Evolutionary conservation across 805 yeast species (phyloP).

Genomic region (Grigorovia transvaalensis): DNA sequence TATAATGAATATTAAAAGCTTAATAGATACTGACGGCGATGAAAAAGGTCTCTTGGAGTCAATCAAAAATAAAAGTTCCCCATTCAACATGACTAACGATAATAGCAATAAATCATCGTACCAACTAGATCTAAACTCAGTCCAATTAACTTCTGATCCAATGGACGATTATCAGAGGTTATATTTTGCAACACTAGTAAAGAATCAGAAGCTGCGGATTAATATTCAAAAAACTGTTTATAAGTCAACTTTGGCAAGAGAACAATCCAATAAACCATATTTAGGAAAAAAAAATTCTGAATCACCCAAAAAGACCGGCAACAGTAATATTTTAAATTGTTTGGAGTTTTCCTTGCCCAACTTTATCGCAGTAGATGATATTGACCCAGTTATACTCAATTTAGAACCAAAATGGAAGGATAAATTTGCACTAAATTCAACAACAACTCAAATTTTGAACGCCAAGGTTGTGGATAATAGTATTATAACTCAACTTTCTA

Average conservation of each 20-base stretch:
- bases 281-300: background rate
- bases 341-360: background rate
- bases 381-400: background rate
- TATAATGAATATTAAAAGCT: background rate
- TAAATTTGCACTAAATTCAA: background rate
- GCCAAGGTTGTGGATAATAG: background rate
- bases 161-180: constrained; percentile 2
- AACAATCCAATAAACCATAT: background rate
- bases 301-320: background rate
- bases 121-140: background rate
- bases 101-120: background rate
- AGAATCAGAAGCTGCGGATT: background rate
- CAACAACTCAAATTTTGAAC: background rate
- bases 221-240: background rate
- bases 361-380: background rate
- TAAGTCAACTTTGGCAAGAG: background rate
- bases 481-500: background rate
- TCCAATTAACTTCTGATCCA: constrained; percentile 1
- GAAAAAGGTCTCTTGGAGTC: background rate
- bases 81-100: background rate
- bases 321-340: background rate
- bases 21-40: background rate
- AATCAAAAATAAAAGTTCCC: background rate
- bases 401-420: background rate
- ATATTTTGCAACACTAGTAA: background rate